A percentile compares a stretch with the other conserved stretches of the same genome.
Conservation (phyloP, 164 flowering plant species). For the Malania oleifera region DNA sequence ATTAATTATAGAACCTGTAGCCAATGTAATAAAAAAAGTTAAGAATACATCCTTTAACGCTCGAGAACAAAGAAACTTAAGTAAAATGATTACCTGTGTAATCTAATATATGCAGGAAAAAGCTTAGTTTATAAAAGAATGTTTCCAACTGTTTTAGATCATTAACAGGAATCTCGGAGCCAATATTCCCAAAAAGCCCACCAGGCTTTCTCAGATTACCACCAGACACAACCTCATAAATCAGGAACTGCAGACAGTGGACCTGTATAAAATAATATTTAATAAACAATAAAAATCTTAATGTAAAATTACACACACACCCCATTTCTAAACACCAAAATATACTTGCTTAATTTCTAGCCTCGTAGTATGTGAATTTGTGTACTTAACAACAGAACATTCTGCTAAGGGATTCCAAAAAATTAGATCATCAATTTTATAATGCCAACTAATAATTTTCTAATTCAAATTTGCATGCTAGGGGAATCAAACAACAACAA, state of each 20-base stretch:
- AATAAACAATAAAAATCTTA: neutral
- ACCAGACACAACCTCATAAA: constrained; percentile 96
- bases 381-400: too few relatives aligned
- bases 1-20: too few relatives aligned
- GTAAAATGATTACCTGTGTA: constrained; percentile 60
- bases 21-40: neutral
- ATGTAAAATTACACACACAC: too few relatives aligned
- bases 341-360: too few relatives aligned
- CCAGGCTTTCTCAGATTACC: constrained; percentile 93
- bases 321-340: too few relatives aligned
- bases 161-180: constrained; percentile 74
- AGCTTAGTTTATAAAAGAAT: constrained; percentile 96
- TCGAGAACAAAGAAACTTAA: neutral
- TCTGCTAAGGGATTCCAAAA: too few relatives aligned
- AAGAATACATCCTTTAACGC: neutral
- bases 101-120: constrained; percentile 88
- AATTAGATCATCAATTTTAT: too few relatives aligned
- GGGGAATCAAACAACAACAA: too few relatives aligned
- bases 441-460: too few relatives aligned
- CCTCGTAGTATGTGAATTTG: too few relatives aligned
- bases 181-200: constrained; percentile 87
- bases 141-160: constrained; percentile 92
- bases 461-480: too few relatives aligned
- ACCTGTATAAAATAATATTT: constrained; percentile 40
- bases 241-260: constrained; percentile 94